Evolutionary conservation across 2,329 filamentous ascomycete genomes (phyloP).

Genomic region (Diaporthe amygdali): DNA sequence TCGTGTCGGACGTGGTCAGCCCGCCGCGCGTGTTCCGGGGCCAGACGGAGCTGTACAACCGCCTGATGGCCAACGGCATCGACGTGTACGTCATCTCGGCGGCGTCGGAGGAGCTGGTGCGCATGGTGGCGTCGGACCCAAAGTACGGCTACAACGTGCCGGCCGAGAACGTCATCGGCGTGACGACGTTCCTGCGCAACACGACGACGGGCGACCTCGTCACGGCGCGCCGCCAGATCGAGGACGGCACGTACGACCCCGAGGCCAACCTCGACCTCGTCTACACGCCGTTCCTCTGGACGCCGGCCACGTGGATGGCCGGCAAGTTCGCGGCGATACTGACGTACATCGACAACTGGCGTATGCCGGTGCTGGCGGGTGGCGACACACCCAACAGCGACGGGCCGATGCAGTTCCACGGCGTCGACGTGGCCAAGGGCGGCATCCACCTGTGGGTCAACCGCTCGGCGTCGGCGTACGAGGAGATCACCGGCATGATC

Average conservation of each 20-base stretch:
- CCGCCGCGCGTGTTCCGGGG: slow-evolving; percentile 44
- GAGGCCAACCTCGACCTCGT: slow-evolving; percentile 43
- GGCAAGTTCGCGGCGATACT: slow-evolving; percentile 50
- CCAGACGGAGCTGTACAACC: slow-evolving; percentile 49
- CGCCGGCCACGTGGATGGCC: slow-evolving; percentile 48
- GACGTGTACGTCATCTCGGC: slow-evolving; percentile 49
- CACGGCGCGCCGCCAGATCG: slow-evolving; percentile 45
- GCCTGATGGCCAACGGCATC: slow-evolving; percentile 48
- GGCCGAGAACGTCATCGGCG: slow-evolving; percentile 49
- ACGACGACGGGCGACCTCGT: slow-evolving; percentile 36
- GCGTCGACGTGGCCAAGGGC: slow-evolving; percentile 45
- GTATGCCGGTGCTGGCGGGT: slow-evolving; percentile 44
- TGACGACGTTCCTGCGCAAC: slow-evolving; percentile 43
- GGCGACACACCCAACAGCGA: slow-evolving; percentile 51
- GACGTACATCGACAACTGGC: slow-evolving; percentile 49
- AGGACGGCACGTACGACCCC: slow-evolving; percentile 40
- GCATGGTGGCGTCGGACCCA: slow-evolving; percentile 50
- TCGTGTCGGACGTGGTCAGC: slow-evolving; percentile 35
- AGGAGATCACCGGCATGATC: slow-evolving; percentile 44
- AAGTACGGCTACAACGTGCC: slow-evolving; percentile 51
- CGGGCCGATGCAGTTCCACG: slow-evolving; percentile 50
- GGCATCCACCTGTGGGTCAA: slow-evolving; percentile 49
- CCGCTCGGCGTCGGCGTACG: slow-evolving; percentile 39
- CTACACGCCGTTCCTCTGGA: slow-evolving; percentile 47
- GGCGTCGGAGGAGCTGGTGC: slow-evolving; percentile 48